Conservation (phyloP, 2,329 filamentous ascomycete genomes). For the Exophiala calicioides region DNA sequence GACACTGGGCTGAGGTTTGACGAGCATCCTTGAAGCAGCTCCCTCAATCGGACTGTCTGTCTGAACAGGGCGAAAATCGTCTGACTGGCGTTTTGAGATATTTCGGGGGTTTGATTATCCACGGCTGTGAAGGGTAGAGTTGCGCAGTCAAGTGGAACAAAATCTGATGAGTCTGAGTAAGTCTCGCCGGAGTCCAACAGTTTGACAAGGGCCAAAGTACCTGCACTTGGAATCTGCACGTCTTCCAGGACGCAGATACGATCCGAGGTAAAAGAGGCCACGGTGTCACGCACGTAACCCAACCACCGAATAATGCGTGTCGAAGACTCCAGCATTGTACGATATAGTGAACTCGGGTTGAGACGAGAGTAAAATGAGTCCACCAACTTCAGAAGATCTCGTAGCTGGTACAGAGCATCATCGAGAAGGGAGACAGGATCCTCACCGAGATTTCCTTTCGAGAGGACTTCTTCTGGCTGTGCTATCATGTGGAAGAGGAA, state of each 20-base stretch:
- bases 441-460: neutral
- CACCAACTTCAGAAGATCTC: neutral
- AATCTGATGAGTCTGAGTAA: conserved; percentile 2
- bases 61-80: conserved; percentile 4
- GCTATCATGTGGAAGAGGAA: conserved; percentile 10
- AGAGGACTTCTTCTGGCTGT: neutral
- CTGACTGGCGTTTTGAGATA: conserved; percentile 1
- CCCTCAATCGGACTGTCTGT: neutral
- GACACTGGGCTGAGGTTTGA: neutral
- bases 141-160: neutral
- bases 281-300: conserved; percentile 8
- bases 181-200: neutral
- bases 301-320: neutral
- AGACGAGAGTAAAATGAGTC: neutral
- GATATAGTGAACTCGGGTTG: conserved; percentile 1
- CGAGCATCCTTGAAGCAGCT: neutral
- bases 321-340: conserved; percentile 2
- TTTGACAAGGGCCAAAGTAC: neutral
- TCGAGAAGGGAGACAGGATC: conserved; percentile 4
- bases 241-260: conserved; percentile 1
- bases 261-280: conserved; percentile 2
- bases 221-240: neutral
- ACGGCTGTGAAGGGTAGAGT: neutral
- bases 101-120: conserved; percentile 1
- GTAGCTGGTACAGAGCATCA: neutral